Percentiles rank a stretch among this genome's conserved stretches.
Conservation (phyloP, 768 basidiomycete species). For the Xerocomellus chrysenteron region DNA sequence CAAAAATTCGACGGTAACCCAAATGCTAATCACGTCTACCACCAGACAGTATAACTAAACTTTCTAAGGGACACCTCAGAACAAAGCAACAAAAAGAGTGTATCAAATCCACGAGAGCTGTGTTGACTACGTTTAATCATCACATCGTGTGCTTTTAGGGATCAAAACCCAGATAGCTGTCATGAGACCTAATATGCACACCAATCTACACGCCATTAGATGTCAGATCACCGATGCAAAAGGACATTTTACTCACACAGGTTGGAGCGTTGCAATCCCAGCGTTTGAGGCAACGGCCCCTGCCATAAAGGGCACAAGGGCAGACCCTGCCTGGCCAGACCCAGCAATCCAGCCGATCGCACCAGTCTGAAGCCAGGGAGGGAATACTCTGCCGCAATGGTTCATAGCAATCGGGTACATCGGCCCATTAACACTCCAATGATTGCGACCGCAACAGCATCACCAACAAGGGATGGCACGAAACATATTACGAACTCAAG, state of each 20-base stretch:
- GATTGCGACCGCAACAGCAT: constrained; percentile 61
- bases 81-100: neutral
- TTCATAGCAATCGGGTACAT: constrained; percentile 60
- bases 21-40: neutral
- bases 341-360: constrained; percentile 54
- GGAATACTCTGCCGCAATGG: constrained; percentile 36
- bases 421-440: constrained; percentile 69
- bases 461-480: constrained; percentile 61
- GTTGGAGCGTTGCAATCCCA: constrained; percentile 47
- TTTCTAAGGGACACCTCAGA: neutral
- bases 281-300: constrained; percentile 42
- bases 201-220: constrained; percentile 11
- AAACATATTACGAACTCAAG: constrained; percentile 71
- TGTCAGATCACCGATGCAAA: neutral
- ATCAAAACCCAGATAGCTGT: constrained; percentile 39
- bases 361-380: constrained; percentile 35
- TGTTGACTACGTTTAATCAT: neutral
- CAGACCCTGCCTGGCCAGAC: constrained; percentile 50
- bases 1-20: neutral
- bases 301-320: constrained; percentile 50
- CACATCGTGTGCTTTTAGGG: constrained; percentile 21
- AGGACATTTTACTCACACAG: constrained; percentile 39
- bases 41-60: neutral
- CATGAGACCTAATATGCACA: constrained; percentile 42
- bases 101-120: neutral